phyloP scores from a whole-genome alignment of 2,329 filamentous ascomycete species.

The Apiospora aurea region DNA sequence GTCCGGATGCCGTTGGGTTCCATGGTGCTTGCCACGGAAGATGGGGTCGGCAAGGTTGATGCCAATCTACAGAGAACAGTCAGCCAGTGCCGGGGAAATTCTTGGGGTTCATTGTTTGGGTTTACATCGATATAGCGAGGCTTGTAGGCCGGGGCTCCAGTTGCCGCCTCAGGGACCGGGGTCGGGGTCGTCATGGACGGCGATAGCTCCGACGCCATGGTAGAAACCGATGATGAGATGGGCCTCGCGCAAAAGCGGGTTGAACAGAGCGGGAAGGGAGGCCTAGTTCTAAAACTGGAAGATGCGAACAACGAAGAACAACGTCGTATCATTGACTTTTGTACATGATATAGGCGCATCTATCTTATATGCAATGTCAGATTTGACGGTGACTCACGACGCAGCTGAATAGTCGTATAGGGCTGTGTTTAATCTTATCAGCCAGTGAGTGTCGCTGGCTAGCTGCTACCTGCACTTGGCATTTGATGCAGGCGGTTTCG shows the following conservation, averaged over 20 bases:
- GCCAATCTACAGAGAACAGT: constrained; percentile 66
- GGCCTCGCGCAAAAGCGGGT: constrained; percentile 25
- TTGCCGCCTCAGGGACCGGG: constrained; percentile 25
- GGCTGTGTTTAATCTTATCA: background rate
- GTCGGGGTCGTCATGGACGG: background rate
- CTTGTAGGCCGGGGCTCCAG: constrained; percentile 42
- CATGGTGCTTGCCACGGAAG: constrained; percentile 84
- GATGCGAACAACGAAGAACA: background rate
- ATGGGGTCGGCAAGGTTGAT: constrained; percentile 96
- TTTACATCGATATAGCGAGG: constrained; percentile 70
- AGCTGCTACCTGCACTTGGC: background rate
- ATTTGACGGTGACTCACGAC: background rate
- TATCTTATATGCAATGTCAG: background rate
- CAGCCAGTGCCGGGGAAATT: background rate
- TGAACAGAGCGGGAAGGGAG: constrained; percentile 11
- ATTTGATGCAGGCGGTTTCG: background rate
- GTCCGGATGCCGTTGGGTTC: constrained; percentile 75
- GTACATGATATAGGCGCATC: background rate
- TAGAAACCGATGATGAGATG: constrained; percentile 29
- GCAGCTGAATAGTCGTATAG: background rate
- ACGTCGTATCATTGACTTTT: constrained; percentile 21
- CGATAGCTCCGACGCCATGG: constrained; percentile 36
- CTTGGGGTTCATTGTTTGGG: constrained; percentile 10
- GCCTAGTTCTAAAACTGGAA: constrained; percentile 4
- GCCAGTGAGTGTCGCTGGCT: background rate